Conservation (phyloP, 2,329 filamentous ascomycete genomes). For the Pleomassaria siparia region DNA sequence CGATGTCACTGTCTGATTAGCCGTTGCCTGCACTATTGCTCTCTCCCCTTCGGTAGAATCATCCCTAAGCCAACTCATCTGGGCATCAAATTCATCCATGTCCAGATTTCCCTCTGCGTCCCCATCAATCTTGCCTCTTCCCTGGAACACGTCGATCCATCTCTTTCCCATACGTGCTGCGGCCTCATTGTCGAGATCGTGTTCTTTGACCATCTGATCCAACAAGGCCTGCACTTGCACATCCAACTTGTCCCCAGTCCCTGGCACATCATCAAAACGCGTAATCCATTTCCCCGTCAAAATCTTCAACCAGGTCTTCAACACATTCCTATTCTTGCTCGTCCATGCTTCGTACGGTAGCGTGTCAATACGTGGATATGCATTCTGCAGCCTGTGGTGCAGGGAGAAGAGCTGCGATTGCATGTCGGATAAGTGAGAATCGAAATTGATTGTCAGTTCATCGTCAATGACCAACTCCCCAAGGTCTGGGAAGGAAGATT, state of each 20-base stretch:
- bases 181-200: constrained; percentile 24
- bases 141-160: constrained; percentile 21
- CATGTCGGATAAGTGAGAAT: constrained; percentile 13
- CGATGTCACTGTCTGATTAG: no score
- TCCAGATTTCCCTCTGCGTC: constrained; percentile 16
- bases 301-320: constrained; percentile 34
- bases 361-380: constrained; percentile 28
- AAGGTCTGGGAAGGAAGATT: constrained; percentile 12
- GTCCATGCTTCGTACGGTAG: constrained; percentile 30
- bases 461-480: constrained; percentile 20
- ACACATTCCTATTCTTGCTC: constrained; percentile 16
- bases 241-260: constrained; percentile 6
- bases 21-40: not conserved
- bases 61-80: constrained; percentile 20
- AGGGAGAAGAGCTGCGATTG: constrained; percentile 24
- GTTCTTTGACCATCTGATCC: constrained; percentile 25
- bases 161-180: constrained; percentile 27
- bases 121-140: constrained; percentile 4
- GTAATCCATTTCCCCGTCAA: constrained; percentile 24
- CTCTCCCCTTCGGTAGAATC: constrained; percentile 1
- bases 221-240: constrained; percentile 17
- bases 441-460: constrained; percentile 20
- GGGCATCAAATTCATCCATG: constrained; percentile 21
- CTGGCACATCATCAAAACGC: constrained; percentile 17
- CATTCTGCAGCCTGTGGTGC: constrained; percentile 19